Conservation (phyloP, 2,329 filamentous ascomycete species). For the Stemphylium beticola region DNA sequence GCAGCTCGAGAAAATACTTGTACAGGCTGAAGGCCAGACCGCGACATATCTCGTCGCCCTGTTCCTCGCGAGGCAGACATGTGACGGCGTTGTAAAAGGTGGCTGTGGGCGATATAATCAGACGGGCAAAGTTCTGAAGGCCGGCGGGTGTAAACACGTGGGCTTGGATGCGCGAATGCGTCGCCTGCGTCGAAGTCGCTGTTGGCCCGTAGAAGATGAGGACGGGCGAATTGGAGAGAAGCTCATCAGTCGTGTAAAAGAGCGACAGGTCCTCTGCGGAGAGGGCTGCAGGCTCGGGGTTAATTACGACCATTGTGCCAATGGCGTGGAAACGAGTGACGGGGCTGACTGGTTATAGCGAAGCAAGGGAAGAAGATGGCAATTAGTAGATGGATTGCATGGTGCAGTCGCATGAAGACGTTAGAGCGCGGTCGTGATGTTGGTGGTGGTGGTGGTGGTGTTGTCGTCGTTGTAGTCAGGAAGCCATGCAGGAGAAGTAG, state of each 20-base stretch:
- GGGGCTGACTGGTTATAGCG: slow-evolving; percentile 14
- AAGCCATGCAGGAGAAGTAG: slow-evolving; percentile 9
- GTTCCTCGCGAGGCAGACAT: slow-evolving; percentile 88
- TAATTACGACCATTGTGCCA: slow-evolving; percentile 79
- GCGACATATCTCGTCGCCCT: slow-evolving; percentile 91
- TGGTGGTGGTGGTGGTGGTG: slow-evolving; percentile 4
- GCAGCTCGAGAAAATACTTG: slow-evolving; percentile 92
- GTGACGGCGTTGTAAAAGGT: slow-evolving; percentile 89
- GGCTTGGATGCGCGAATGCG: slow-evolving; percentile 91
- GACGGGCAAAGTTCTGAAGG: slow-evolving; percentile 84
- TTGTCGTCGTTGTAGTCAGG: slow-evolving; percentile 10
- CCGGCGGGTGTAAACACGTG: slow-evolving; percentile 91
- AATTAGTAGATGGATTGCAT: slow-evolving; percentile 30
- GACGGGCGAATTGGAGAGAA: slow-evolving; percentile 80
- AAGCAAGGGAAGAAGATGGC: slow-evolving; percentile 8
- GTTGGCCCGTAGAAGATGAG: slow-evolving; percentile 92
- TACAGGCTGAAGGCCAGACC: slow-evolving; percentile 89
- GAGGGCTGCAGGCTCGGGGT: slow-evolving; percentile 75
- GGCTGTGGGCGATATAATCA: slow-evolving; percentile 92
- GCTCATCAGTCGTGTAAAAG: slow-evolving; percentile 86
- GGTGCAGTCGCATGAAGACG: slow-evolving; percentile 19
- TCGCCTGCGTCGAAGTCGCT: slow-evolving; percentile 84
- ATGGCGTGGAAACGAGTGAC: slow-evolving; percentile 42
- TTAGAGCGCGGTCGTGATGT: slow-evolving; percentile 12
- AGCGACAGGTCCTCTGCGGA: slow-evolving; percentile 82